Conservation (phyloP, 2,329 filamentous ascomycete species). For the Penicillium sp. region DNA sequence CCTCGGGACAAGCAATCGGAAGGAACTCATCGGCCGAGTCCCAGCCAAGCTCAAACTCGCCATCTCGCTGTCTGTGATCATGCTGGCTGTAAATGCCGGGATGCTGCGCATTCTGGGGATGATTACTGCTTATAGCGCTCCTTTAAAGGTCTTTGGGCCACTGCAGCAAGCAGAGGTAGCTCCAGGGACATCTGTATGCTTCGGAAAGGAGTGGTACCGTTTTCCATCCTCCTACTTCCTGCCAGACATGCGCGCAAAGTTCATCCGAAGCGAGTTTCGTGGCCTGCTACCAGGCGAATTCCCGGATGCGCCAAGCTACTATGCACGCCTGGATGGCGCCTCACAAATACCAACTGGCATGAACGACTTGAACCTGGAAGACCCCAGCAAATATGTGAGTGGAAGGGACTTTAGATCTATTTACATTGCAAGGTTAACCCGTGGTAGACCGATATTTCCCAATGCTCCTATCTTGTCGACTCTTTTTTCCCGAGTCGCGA, state of each 20-base stretch:
- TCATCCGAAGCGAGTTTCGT: conserved; percentile 81
- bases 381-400: conserved; percentile 74
- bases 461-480: conserved; percentile 81
- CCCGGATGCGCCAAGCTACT: conserved; percentile 62
- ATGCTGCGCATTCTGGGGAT: conserved; percentile 69
- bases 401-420: background rate
- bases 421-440: conserved; percentile 10
- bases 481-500: conserved; percentile 63
- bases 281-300: conserved; percentile 90
- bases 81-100: conserved; percentile 61
- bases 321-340: conserved; percentile 73
- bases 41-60: conserved; percentile 68
- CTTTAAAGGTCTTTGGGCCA: conserved; percentile 57
- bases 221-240: conserved; percentile 92
- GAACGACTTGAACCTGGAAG: conserved; percentile 88
- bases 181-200: conserved; percentile 67
- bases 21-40: conserved; percentile 62
- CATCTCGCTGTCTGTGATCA: conserved; percentile 54
- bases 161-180: conserved; percentile 49
- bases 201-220: conserved; percentile 97
- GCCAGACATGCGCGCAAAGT: conserved; percentile 78
- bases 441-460: conserved; percentile 56
- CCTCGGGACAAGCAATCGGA: conserved; percentile 64
- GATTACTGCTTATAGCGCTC: conserved; percentile 76
- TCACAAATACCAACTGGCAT: conserved; percentile 76